phyloP scores from a whole-genome alignment of 805 yeast genomes.

The Saitoella complicata region DNA sequence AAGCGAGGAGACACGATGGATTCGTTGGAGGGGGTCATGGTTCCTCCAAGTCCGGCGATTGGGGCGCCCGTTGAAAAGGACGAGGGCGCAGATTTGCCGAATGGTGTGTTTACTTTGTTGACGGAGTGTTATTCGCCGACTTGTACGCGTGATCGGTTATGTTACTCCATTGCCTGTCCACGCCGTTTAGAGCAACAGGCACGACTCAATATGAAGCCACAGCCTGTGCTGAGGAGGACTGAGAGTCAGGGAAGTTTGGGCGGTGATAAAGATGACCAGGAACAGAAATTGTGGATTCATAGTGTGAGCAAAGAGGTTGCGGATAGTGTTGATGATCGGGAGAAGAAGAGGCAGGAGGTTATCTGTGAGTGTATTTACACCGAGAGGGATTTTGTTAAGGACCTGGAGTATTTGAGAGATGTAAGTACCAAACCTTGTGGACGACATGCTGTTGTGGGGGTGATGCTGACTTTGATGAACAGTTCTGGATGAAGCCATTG shows the following conservation, averaged over 20 bases:
- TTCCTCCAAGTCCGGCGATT: no score
- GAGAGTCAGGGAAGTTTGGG: conserved; percentile 45
- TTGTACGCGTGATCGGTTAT: conserved; percentile 70
- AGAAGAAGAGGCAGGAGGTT: conserved; percentile 84
- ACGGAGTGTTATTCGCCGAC: conserved; percentile 97
- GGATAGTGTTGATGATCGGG: conserved; percentile 64
- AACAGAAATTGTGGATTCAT: conserved; percentile 82
- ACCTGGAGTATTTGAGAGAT: conserved; percentile 80
- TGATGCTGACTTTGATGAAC: no score
- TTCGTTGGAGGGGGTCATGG: background rate
- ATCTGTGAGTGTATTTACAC: conserved; percentile 88
- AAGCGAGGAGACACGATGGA: background rate
- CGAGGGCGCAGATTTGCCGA: conserved; percentile 28
- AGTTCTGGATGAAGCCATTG: conserved; percentile 77
- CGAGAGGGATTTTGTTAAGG: conserved; percentile 89
- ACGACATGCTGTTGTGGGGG: no score
- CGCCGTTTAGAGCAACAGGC: conserved; percentile 92
- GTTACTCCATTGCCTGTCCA: conserved; percentile 95
- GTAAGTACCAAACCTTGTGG: no score
- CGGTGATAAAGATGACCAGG: conserved; percentile 55
- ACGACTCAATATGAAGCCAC: conserved; percentile 70
- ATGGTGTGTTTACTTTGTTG: conserved; percentile 82
- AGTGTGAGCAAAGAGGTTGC: conserved; percentile 70
- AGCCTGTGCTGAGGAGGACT: conserved; percentile 67
- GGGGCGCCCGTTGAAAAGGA: background rate